These are phyloP conservation scores for Ophidiomyces ophidiicola DNA, from an alignment of 2,329 filamentous ascomycete genomes.

Conservation along the genomic window DNA sequence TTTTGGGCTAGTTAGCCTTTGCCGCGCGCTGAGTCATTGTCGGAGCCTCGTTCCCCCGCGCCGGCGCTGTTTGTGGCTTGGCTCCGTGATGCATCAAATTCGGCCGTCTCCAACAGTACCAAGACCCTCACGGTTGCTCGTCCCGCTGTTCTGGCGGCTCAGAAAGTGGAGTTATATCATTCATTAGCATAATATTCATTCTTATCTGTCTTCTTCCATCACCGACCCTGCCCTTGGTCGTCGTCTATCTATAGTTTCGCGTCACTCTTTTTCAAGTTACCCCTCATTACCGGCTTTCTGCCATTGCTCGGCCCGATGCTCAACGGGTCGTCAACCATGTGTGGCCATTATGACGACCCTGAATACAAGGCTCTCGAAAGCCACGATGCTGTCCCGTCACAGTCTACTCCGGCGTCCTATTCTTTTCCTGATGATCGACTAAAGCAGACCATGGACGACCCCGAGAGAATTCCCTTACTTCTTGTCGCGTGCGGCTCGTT, in stretches of 20 bases:
- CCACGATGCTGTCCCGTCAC: not conserved
- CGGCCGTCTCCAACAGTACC: too few species aligned
- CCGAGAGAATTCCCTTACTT: constrained; percentile 37
- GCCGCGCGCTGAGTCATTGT: constrained; percentile 1
- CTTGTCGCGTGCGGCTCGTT: constrained; percentile 48
- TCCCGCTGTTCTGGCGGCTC: too few species aligned
- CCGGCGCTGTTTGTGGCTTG: not conserved
- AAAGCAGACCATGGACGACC: constrained; percentile 36
- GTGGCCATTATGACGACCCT: constrained; percentile 8
- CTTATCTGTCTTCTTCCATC: not conserved
- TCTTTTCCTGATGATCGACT: constrained; percentile 35
- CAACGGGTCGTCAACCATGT: constrained; percentile 4
- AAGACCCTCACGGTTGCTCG: too few species aligned
- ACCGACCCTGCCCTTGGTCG: not conserved
- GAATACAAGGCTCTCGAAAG: constrained; percentile 5
- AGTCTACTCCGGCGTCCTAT: constrained; percentile 29
- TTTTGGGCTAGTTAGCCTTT: too few species aligned
- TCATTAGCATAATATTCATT: too few species aligned
- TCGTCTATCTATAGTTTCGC: not conserved
- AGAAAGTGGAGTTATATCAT: too few species aligned
- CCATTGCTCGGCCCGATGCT: too few species aligned
- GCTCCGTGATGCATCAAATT: not conserved
- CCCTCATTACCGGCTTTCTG: not conserved
- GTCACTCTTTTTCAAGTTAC: not conserved
- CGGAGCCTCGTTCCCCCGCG: too few species aligned